A percentile compares a stretch with the other conserved stretches of the same genome.
These are phyloP conservation scores for Hyphopichia buzzinii DNA, from an alignment of 1,139 yeast species.

Conservation along the genomic window DNA sequence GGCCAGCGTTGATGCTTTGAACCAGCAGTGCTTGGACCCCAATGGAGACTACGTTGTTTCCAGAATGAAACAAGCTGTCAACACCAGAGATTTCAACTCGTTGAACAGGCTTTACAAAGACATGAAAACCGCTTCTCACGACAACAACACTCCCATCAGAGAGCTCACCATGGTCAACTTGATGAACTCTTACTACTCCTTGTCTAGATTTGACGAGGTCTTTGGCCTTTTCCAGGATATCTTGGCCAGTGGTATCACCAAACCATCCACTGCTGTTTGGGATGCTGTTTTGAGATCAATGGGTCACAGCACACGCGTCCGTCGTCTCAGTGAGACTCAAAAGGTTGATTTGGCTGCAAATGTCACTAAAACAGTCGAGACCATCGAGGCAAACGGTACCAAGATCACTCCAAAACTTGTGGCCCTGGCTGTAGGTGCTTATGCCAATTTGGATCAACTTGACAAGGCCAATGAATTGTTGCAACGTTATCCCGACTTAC, in stretches of 20 bases:
- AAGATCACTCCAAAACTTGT: conserved; percentile 28
- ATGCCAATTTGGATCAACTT: conserved; percentile 33
- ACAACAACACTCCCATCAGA: conserved; percentile 22
- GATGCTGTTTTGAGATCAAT: conserved; percentile 35
- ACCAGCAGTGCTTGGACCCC: conserved; percentile 29
- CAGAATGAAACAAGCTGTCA: conserved; percentile 22
- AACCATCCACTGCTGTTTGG: conserved; percentile 35
- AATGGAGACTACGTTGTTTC: conserved; percentile 25
- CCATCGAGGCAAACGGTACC: conserved; percentile 25
- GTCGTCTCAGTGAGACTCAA: conserved; percentile 13
- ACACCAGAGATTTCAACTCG: conserved; percentile 15
- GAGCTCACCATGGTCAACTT: conserved; percentile 32
- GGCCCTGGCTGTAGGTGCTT: conserved; percentile 33
- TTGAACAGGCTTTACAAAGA: conserved; percentile 25
- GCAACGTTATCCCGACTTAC: conserved; percentile 19
- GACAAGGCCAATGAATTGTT: conserved; percentile 32
- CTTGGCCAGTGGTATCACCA: conserved; percentile 22
- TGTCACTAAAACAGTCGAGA: conserved; percentile 29
- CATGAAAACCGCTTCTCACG: conserved; percentile 22
- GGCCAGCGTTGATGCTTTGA: conserved; percentile 11
- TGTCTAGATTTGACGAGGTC: conserved; percentile 29
- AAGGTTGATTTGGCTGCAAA: conserved; percentile 15
- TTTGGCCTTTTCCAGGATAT: conserved; percentile 35
- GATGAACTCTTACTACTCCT: conserved; percentile 35
- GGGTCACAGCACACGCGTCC: conserved; percentile 31